Evolutionary conservation across 2,329 filamentous ascomycete genomes (phyloP).

Genomic region (Graphium sp.): DNA sequence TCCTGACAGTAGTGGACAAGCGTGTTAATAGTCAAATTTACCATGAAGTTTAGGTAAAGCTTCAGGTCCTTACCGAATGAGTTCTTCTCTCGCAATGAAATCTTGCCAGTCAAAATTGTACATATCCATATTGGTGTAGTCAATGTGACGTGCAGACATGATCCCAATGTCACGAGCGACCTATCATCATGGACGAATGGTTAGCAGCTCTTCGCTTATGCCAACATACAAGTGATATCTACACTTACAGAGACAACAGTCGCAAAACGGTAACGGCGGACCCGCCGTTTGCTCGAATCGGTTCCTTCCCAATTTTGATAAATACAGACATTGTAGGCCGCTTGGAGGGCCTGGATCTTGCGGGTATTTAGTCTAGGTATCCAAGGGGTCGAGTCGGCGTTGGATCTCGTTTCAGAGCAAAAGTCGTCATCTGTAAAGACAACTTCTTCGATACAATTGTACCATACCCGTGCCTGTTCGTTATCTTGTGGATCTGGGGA

Average conservation of each 20-base stretch:
- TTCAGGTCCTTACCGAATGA: slow-evolving; percentile 12
- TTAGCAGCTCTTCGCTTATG: slow-evolving; percentile 2
- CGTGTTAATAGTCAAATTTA: not conserved
- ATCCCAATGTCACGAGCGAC: slow-evolving; percentile 15
- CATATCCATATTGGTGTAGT: slow-evolving; percentile 9
- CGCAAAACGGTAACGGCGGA: slow-evolving; percentile 16
- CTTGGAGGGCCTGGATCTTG: slow-evolving; percentile 17
- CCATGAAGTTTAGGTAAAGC: not conserved
- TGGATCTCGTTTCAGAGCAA: slow-evolving; percentile 10
- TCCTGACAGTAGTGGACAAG: too few species aligned
- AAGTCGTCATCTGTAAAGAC: slow-evolving; percentile 18
- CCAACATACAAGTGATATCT: slow-evolving; percentile 5
- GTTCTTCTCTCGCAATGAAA: slow-evolving; percentile 15
- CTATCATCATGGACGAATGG: slow-evolving; percentile 5
- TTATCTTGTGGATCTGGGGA: slow-evolving; percentile 14
- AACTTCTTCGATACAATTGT: slow-evolving; percentile 19
- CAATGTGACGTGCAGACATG: slow-evolving; percentile 10
- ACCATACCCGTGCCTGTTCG: slow-evolving; percentile 15
- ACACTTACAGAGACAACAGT: slow-evolving; percentile 19
- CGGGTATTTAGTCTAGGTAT: slow-evolving; percentile 7
- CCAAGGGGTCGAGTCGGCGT: slow-evolving; percentile 4
- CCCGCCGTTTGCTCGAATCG: slow-evolving; percentile 14
- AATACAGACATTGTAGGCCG: slow-evolving; percentile 17
- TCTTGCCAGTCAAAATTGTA: slow-evolving; percentile 15
- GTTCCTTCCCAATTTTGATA: slow-evolving; percentile 21